Evolutionary conservation across 164 flowering plant genomes (phyloP).

Genomic region (Cinnamomum micranthum): DNA sequence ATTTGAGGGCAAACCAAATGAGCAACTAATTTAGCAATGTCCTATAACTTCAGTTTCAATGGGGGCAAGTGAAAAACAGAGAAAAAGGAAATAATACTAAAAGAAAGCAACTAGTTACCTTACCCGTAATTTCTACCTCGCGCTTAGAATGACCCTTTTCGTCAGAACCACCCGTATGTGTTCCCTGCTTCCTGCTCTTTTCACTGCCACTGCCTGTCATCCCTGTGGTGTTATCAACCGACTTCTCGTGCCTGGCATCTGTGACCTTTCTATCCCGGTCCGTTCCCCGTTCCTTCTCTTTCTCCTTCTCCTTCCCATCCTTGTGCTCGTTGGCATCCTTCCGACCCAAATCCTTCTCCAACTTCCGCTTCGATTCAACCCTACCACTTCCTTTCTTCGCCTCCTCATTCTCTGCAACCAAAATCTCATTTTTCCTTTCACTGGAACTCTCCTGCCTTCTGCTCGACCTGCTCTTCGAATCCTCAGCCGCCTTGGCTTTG

Average conservation of each 20-base stretch:
- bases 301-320: slow-evolving; percentile 35
- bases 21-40: background rate
- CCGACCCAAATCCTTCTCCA: slow-evolving; percentile 38
- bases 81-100: background rate
- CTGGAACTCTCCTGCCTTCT: slow-evolving; percentile 31
- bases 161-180: slow-evolving; percentile 14
- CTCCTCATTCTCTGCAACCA: slow-evolving; percentile 22
- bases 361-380: slow-evolving; percentile 41
- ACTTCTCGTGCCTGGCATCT: slow-evolving; percentile 28
- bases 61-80: background rate
- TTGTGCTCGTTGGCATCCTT: slow-evolving; percentile 37
- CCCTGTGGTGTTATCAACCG: slow-evolving; percentile 8
- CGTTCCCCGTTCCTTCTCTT: slow-evolving; percentile 36
- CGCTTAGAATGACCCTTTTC: slow-evolving; percentile 30
- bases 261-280: slow-evolving; percentile 42
- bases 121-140: slow-evolving; percentile 50
- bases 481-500: slow-evolving; percentile 25
- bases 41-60: background rate
- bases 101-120: slow-evolving; percentile 21
- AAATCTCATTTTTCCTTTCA: slow-evolving; percentile 2
- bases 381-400: slow-evolving; percentile 20
- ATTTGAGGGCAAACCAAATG: background rate
- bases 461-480: slow-evolving; percentile 43
- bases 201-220: slow-evolving; percentile 17
- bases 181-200: slow-evolving; percentile 31